These are phyloP conservation scores for Nadsonia starkeyi-henricii DNA, from an alignment of 1,139 yeast genomes.

Conservation along the genomic window DNA sequence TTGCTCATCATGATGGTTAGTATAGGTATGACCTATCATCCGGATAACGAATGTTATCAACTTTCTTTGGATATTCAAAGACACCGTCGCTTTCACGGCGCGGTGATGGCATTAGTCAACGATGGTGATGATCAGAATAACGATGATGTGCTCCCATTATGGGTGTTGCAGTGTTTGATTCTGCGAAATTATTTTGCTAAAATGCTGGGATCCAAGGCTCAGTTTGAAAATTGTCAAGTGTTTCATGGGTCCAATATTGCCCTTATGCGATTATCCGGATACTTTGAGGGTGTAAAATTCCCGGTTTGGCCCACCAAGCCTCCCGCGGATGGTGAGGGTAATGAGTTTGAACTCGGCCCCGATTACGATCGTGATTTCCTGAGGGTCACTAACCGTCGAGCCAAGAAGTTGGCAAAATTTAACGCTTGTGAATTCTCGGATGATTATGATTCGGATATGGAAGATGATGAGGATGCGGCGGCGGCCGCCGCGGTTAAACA, in stretches of 20 bases:
- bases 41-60: slow-evolving; percentile 15
- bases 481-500: too few species aligned
- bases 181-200: slow-evolving; percentile 18
- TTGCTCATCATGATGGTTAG: slow-evolving; percentile 22
- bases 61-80: slow-evolving; percentile 16
- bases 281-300: slow-evolving; percentile 15
- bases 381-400: too few species aligned
- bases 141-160: slow-evolving; percentile 16
- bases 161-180: slow-evolving; percentile 18
- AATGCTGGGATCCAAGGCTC: slow-evolving; percentile 19
- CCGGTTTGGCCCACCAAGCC: slow-evolving; percentile 11
- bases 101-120: slow-evolving; percentile 2
- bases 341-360: too few species aligned
- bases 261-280: slow-evolving; percentile 20
- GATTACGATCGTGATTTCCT: too few species aligned
- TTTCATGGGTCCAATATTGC: slow-evolving; percentile 24
- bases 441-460: too few species aligned
- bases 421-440: too few species aligned
- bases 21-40: slow-evolving; percentile 24
- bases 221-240: slow-evolving; percentile 20
- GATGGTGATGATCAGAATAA: slow-evolving; percentile 6
- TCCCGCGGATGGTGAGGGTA: too few species aligned
- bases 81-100: slow-evolving; percentile 2
- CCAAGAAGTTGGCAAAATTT: too few species aligned
- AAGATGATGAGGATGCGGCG: background rate